Evolutionary conservation across 2,329 filamentous ascomycete species (phyloP).

Genomic region (Pseudopithomyces maydicus): DNA sequence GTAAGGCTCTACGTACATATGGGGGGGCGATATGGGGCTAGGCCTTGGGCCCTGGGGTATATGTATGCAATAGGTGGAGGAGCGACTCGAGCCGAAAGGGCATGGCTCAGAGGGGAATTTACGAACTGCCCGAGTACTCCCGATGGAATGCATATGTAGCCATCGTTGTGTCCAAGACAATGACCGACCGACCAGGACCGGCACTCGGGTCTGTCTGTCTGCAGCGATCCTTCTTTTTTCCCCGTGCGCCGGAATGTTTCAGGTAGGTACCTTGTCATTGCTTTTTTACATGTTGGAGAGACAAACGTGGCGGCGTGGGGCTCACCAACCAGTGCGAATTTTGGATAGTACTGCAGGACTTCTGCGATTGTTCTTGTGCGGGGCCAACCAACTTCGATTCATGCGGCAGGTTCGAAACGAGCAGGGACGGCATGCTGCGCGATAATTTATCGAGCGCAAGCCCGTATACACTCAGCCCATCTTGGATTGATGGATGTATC

Average conservation of each 20-base stretch:
- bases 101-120: too few relatives aligned
- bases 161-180: slow-evolving; percentile 28
- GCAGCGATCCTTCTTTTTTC: neutral
- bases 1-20: too few relatives aligned
- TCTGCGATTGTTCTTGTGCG: neutral
- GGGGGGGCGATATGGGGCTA: too few relatives aligned
- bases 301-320: neutral
- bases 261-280: neutral
- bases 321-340: neutral
- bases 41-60: too few relatives aligned
- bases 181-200: too few relatives aligned
- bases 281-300: neutral
- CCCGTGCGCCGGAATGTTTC: neutral
- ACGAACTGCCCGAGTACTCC: too few relatives aligned
- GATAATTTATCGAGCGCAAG: neutral
- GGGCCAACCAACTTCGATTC: neutral
- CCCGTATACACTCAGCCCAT: slow-evolving; percentile 32
- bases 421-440: slow-evolving; percentile 2
- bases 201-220: too few relatives aligned
- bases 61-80: too few relatives aligned
- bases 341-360: neutral
- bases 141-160: too few relatives aligned
- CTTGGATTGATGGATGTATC: slow-evolving; percentile 51
- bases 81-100: too few relatives aligned
- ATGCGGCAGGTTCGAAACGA: neutral